Percentiles rank a stretch among this genome's conserved stretches.
These are phyloP conservation scores for Garcia nutans DNA, from an alignment of 345 rosid species.

Conservation along the genomic window DNA sequence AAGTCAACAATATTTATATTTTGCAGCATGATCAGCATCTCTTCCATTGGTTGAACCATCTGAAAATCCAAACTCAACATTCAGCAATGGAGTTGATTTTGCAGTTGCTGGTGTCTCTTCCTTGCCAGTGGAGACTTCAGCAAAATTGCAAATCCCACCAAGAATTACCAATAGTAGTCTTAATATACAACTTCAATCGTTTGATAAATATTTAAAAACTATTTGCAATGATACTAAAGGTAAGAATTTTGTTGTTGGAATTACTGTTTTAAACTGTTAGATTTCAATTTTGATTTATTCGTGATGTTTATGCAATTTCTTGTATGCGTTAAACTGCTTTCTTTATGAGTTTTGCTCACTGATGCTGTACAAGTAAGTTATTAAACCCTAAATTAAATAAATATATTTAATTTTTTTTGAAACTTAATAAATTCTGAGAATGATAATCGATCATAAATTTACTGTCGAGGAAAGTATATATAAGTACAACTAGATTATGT, in stretches of 20 bases:
- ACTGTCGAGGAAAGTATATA: no score
- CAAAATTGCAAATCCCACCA: background rate
- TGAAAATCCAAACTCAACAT: background rate
- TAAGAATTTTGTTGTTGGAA: no score
- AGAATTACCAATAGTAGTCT: background rate
- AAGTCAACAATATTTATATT: no score
- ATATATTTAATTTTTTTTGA: no score
- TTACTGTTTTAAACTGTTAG: no score
- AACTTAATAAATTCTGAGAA: no score
- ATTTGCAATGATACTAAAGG: background rate
- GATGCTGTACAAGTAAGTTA: background rate
- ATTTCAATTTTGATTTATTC: no score
- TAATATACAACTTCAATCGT: slow-evolving; percentile 9
- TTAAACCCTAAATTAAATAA: background rate
- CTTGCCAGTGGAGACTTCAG: background rate
- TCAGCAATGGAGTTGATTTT: slow-evolving; percentile 15
- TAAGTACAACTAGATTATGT: no score
- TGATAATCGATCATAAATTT: no score
- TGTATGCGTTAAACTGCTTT: no score
- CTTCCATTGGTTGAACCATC: slow-evolving; percentile 10
- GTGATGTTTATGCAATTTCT: no score
- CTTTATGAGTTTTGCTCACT: no score
- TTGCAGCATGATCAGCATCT: slow-evolving; percentile 16
- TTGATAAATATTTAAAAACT: background rate
- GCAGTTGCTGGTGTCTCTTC: slow-evolving; percentile 7